Base-by-base conservation (phyloP, 2,329 filamentous ascomycete species). In the Talaromyces sp. region DNA sequence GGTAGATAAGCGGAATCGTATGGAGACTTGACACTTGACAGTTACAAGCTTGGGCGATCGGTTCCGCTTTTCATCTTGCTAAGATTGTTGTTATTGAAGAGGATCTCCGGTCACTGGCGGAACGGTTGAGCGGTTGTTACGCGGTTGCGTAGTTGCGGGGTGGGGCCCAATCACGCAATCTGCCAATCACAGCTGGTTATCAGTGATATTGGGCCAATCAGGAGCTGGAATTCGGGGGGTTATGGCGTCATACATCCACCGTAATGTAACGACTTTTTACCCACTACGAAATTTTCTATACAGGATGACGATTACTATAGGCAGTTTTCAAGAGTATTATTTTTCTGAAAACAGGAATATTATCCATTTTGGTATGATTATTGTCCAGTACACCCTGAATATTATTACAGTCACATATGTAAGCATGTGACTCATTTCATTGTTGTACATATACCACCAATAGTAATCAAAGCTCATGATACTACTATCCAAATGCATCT, bases 31-130 rank as follows among this genome's bases (percentile, higher is more conserved):
- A 23, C 30, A 34, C 16, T n/a, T 27, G 23, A 31, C 44, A 12
- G 36, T 31, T 28, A 3, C 27, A 33, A 18, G 16, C 28, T 23
- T 18, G 30, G 50, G 33, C 42, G 31, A 59, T 59, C 56, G n/a
- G 33, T 31, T 56, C 60, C 60, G 57, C 60, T 62, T 62, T 62
- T 61, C 60, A 61, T 59, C 56, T 61, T 56, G 33, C 31, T 12
- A 2, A 10, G 42, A n/a, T 16, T 12, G 3, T 5, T 36, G 12
- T 5, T 2, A n/a, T 23, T 23, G 23, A 23, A 23, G 23, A 23
- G 23, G 23, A 23, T 23, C 23, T 23, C 23, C 23, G 23, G 23
- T 23, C 23, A 2, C 23, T 23, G 23, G 23, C 23, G 23, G 23
- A 23, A 23, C 23, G 23, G 36, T 6, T 36, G 36, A 23, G 23